A percentile compares a stretch with the other conserved stretches of the same genome.
phyloP scores from a whole-genome alignment of 164 flowering plant genomes.

The Kingdonia uniflora region DNA sequence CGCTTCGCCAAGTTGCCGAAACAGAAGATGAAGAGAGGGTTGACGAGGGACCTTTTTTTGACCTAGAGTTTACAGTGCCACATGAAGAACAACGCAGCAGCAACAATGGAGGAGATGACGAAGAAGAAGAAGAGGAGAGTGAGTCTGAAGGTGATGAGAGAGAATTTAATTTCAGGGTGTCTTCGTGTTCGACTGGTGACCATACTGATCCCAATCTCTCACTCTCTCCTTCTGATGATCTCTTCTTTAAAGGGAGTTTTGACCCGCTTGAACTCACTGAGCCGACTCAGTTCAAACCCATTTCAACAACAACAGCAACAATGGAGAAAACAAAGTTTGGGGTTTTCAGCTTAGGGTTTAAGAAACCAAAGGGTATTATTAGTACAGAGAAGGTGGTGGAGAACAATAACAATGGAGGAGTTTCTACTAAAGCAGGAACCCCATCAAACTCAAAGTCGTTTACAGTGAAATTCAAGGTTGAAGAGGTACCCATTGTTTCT shows the following conservation, averaged over 20 bases:
- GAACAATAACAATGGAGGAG: constrained; percentile 1
- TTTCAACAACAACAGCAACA: constrained; percentile 9
- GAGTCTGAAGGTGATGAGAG: constrained; percentile 11
- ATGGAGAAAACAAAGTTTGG: constrained; percentile 66
- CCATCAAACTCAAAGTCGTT: constrained; percentile 23
- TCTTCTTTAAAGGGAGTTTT: constrained; percentile 61
- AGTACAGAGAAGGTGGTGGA: constrained; percentile 7
- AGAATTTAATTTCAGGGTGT: constrained; percentile 50
- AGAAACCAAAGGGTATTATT: constrained; percentile 37
- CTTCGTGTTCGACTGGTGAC: constrained; percentile 25
- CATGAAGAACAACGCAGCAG: constrained; percentile 22
- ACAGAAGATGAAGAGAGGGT: constrained; percentile 21
- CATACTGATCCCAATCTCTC: constrained; percentile 24
- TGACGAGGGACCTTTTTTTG: constrained; percentile 79
- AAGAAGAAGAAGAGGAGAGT: constrained; percentile 5
- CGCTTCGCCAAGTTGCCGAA: constrained; percentile 1
- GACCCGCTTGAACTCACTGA: constrained; percentile 36
- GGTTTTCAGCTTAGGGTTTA: constrained; percentile 53
- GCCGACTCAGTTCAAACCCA: constrained; percentile 14
- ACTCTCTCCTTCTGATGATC: constrained; percentile 51
- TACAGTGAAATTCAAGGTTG: constrained; percentile 66
- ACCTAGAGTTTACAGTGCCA: constrained; percentile 57
- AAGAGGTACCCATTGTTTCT: constrained; percentile 64
- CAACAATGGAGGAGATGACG: constrained; percentile 8
- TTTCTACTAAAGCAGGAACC: neutral